Percentiles rank a stretch among this genome's conserved stretches.
Conservation (phyloP, 208 protist genomes). For the Leishmania tarentolae region DNA sequence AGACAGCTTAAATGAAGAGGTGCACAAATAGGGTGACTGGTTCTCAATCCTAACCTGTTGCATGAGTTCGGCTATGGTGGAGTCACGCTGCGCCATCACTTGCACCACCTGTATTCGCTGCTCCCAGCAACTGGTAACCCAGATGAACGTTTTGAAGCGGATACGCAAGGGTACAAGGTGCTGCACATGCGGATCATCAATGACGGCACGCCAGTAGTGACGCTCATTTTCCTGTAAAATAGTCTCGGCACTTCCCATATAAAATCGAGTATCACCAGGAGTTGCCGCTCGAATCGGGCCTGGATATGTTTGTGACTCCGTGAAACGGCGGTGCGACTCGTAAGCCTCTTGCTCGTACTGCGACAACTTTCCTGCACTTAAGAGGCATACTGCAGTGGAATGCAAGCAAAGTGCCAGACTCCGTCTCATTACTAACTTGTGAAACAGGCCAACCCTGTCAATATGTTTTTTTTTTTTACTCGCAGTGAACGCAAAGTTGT, state of each 20-base stretch:
- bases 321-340: conserved; percentile 61
- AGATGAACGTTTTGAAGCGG: conserved; percentile 78
- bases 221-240: conserved; percentile 81
- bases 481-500: neutral
- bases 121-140: conserved; percentile 86
- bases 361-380: conserved; percentile 41
- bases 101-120: conserved; percentile 77
- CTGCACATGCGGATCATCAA: conserved; percentile 82
- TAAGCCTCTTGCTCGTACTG: conserved; percentile 86
- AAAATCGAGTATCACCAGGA: conserved; percentile 87
- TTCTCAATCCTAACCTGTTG: conserved; percentile 79
- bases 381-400: conserved; percentile 14
- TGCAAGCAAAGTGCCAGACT: conserved; percentile 5
- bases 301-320: conserved; percentile 71
- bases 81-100: conserved; percentile 67
- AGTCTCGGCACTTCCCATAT: conserved; percentile 68
- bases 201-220: conserved; percentile 87
- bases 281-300: conserved; percentile 78
- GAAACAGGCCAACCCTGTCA: neutral
- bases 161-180: conserved; percentile 73
- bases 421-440: conserved; percentile 12
- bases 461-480: neutral
- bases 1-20: conserved; percentile 57
- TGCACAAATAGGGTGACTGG: conserved; percentile 83
- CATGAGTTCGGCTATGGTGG: conserved; percentile 70